Evolutionary conservation across 257 asterid species (phyloP), one percentile per base, ranked within the genome.

Genomic region (Fraxinus anomala): DNA sequence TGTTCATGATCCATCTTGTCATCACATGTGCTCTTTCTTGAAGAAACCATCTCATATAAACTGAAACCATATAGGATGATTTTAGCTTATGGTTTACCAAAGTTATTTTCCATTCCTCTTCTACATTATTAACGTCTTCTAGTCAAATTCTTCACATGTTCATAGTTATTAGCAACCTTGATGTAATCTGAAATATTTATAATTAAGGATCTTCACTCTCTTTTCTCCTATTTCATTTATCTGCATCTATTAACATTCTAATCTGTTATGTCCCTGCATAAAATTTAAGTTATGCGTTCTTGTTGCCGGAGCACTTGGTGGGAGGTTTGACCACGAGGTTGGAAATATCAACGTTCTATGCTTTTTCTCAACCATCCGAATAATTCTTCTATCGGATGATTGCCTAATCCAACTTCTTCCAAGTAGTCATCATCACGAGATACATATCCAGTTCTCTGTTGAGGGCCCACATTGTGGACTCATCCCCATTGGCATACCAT

Each of bases 381-480:
- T 96, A 79, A 76, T 91, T 84, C 96, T 96, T 82, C 76, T 96
- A 75, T 92, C 94, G 4, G 98, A 92, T 77, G 97, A 96, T 83
- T 89, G 96, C 89, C 94, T 90, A 79, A 92, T 96, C 77, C 92
- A 88, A 81, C 96, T 93, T 78, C 99, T 96, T 82, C 95, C 97
- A 1, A 80, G 89, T 34, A 82, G 85, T 73, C 90, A 85, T 79
- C 89, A 34, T 73, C 99, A 93, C 42, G 89, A 90, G 88, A 89
- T 95, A 80, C 97, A 77, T 73, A 85, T 91, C 77, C 85, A 75
- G 13, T 73, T 89, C 8, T 75, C 87, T 63, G 70, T 92, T 34
- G 93, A 87, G 84, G 99, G 99, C 69, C 97, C 98, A 10, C 98
- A 96, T 61, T 96, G 98, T 71, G 97, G 98, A 72, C 92, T 96